Evolutionary conservation across 148 eudicot genomes (phyloP), one percentile per base, ranked within the genome.

Genomic region (Rhododendron ovatum): DNA sequence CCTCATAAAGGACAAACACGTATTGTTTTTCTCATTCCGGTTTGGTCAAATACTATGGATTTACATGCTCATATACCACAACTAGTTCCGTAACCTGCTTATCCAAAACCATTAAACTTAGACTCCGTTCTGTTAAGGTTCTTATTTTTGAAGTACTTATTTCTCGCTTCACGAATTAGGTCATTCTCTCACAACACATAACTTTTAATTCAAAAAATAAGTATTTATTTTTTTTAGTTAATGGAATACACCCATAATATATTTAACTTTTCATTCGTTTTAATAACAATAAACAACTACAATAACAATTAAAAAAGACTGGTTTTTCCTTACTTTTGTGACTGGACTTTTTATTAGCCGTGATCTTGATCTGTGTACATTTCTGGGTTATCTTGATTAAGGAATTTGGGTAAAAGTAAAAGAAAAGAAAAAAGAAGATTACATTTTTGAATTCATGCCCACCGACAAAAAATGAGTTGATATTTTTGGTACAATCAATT

Each of bases 41-140:
- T 55, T 55, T 55, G 59, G 20, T 55, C 3, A 55, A 1, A 0
- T 17, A 65, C 33, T 3, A 26, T 1, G 6, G 74, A 26, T 67
- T 67, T 67, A 67, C 74, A 3, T 67, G 74, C 74, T 67, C 71
- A 22, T 59, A 59, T 22, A 22, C 65, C 65, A 59, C 65, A 7
- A 22, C 65, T 59, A 59, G 65, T 20, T 59, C 22, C 61, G 1
- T 0, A 15, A 17, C 61, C 22, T 55, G 22, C 0, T 17, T 55
- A 17, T 63, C 69, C 26, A 24, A 24, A 59, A 63, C 20, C 65
- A 59, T 59, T 57, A 15, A 55, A 15, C 61, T 15, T 17, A 57
- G 0, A 0, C 0, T 41, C 1, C 8, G 45, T 41, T 41, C 1
- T 41, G 45, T 0, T 41, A 41, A 41, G 0, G 0, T 41, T 41